Evolutionary conservation across 306 rosid genomes (phyloP).

Genomic region (Mimosa bimucronata): DNA sequence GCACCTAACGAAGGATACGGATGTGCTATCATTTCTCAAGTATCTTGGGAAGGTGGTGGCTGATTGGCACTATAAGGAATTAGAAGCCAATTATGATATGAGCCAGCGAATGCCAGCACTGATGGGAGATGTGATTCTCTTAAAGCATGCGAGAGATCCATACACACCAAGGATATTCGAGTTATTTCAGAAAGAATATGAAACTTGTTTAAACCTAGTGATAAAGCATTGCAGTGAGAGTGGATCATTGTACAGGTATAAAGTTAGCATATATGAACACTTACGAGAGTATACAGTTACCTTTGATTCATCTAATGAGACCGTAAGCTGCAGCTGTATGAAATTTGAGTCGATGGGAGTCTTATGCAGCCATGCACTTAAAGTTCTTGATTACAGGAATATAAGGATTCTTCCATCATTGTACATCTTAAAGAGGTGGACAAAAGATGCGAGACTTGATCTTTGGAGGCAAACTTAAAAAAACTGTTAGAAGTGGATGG

Average conservation of each 20-base stretch:
- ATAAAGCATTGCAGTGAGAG: conserved; percentile 47
- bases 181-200: conserved; percentile 60
- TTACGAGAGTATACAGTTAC: conserved; percentile 51
- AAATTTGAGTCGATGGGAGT: conserved; percentile 65
- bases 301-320: conserved; percentile 51
- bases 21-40: conserved; percentile 51
- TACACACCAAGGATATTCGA: conserved; percentile 62
- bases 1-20: conserved; percentile 48
- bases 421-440: conserved; percentile 71
- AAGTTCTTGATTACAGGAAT: conserved; percentile 64
- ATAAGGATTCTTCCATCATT: conserved; percentile 57
- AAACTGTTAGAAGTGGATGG: conserved; percentile 13
- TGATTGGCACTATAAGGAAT: conserved; percentile 63
- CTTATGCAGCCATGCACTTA: conserved; percentile 61
- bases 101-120: conserved; percentile 49
- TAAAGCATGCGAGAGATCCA: conserved; percentile 58
- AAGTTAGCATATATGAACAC: conserved; percentile 59
- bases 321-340: conserved; percentile 62
- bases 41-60: conserved; percentile 52
- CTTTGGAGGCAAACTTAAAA: conserved; percentile 17
- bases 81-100: conserved; percentile 60
- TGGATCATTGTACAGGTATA: conserved; percentile 47
- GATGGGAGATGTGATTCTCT: conserved; percentile 57
- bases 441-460: conserved; percentile 58
- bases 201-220: conserved; percentile 54